Conservation (phyloP, 139 green algal genomes). For the Picochlorum sp. region DNA sequence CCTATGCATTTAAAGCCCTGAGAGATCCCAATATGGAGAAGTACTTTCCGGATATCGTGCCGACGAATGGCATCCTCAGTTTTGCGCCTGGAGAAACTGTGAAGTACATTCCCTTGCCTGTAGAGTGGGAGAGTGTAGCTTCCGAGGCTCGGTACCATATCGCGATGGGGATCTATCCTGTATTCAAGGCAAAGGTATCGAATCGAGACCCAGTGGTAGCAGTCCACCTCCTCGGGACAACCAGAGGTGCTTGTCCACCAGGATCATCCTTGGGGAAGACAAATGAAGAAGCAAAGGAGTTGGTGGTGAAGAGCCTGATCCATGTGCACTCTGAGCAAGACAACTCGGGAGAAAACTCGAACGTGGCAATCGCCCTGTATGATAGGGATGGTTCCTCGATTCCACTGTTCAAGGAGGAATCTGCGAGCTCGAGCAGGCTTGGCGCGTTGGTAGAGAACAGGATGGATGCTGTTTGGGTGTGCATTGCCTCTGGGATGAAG, state of each 20-base stretch:
- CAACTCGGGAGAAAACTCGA: too few relatives aligned
- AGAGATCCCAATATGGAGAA: background rate
- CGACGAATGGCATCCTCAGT: background rate
- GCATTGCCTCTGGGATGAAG: too few relatives aligned
- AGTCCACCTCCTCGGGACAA: conserved; percentile 38
- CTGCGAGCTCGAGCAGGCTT: too few relatives aligned
- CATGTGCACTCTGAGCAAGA: too few relatives aligned
- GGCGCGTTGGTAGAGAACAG: too few relatives aligned
- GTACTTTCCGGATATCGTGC: background rate
- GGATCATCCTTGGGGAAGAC: conserved; percentile 9
- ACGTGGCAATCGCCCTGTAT: too few relatives aligned
- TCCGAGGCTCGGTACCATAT: conserved; percentile 27
- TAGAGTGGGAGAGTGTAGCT: conserved; percentile 33
- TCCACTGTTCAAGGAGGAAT: too few relatives aligned
- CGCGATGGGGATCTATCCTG: conserved; percentile 4
- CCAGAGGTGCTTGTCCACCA: conserved; percentile 34
- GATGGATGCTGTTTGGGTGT: too few relatives aligned
- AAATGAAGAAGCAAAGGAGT: background rate
- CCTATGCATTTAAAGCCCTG: too few relatives aligned
- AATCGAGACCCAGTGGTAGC: conserved; percentile 4
- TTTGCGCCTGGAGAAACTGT: background rate
- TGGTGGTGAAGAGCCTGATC: too few relatives aligned
- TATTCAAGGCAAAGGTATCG: conserved; percentile 12
- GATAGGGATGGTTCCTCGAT: too few relatives aligned
- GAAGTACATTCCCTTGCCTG: conserved; percentile 18